A percentile compares a stretch with the other conserved stretches of the same genome.
phyloP scores from a whole-genome alignment of 192 early-diverging fungal species.

The Backusella sp. region DNA sequence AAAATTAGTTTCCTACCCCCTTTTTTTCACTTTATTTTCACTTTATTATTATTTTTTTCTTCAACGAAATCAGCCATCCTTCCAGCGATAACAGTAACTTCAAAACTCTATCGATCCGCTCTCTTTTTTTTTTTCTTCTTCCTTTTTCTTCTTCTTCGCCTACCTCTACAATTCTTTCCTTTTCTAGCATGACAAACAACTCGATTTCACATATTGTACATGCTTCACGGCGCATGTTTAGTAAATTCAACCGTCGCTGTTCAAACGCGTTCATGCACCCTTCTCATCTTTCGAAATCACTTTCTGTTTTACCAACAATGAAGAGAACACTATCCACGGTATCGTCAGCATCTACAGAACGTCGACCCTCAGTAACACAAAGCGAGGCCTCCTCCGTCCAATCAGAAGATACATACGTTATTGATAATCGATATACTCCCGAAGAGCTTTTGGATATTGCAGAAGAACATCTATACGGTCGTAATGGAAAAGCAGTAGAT shows the following conservation, averaged over 20 bases:
- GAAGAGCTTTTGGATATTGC: constrained; percentile 19
- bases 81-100: constrained; percentile 2
- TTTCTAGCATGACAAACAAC: constrained; percentile 10
- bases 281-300: neutral
- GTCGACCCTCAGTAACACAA: constrained; percentile 21
- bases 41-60: neutral
- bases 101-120: neutral
- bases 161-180: constrained; percentile 13
- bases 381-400: constrained; percentile 8
- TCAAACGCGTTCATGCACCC: neutral
- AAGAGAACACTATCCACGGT: neutral
- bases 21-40: neutral
- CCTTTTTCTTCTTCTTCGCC: constrained; percentile 2
- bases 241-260: constrained; percentile 15
- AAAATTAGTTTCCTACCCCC: neutral
- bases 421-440: constrained; percentile 2
- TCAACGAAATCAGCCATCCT: neutral
- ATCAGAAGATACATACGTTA: constrained; percentile 11
- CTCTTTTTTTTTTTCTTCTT: constrained; percentile 1
- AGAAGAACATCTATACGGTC: constrained; percentile 24
- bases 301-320: neutral
- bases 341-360: neutral
- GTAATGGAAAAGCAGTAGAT: constrained; percentile 25
- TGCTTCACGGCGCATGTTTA: constrained; percentile 19
- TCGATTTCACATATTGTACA: constrained; percentile 19